Evolutionary conservation across 1,284 basidiomycete species (phyloP), one percentile per base, ranked within the genome.

Genomic region (Fomitopsis schrenkii): DNA sequence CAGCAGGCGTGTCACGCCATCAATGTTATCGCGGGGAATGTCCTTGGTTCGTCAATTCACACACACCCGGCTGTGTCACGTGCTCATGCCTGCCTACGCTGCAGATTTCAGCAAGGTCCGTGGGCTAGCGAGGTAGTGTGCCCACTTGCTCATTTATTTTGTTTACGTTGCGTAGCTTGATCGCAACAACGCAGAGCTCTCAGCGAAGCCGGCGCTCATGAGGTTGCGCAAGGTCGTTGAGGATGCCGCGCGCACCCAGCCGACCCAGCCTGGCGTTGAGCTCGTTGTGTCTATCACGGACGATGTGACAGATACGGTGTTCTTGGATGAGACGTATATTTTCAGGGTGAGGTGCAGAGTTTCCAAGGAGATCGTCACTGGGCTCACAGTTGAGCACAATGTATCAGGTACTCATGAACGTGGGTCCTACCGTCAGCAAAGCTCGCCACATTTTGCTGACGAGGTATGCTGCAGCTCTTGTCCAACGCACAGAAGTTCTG

Each of bases 401-500:
- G 9, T n/a, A 22, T 1, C 42, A 71, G 71, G 68, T 72, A 3
- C 65, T 72, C 19, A 72, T 72, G 71, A 72, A 73, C 35, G 72
- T 73, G 45, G 61, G 70, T 62, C 7, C 33, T 40, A 28, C 26
- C 17, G 12, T 15, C 28, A 14, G 12, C 28, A 33, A 14, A n/a
- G 14, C 15, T 17, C 15, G 14, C 14, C 5, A 17, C 3, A 26
- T 28, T 57, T 3, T 45, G 30, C 22, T 40, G 38, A 40, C 6
- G 6, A 14, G 17, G 10, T 14, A 14, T 41, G 19, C 44, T 46
- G 2, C 33, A 74, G 72, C 67, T 74, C 0, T 66, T 72, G 8
- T 74, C 71, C 2, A 74, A 74, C 52, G 72, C 72, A 0, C 70
- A 71, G 55, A 74, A 74, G 46, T 74, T 74, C 64, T 71, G 70